Base-by-base conservation (phyloP, 352 stramenopile species). In the Globisporangium emineosum region DNA sequence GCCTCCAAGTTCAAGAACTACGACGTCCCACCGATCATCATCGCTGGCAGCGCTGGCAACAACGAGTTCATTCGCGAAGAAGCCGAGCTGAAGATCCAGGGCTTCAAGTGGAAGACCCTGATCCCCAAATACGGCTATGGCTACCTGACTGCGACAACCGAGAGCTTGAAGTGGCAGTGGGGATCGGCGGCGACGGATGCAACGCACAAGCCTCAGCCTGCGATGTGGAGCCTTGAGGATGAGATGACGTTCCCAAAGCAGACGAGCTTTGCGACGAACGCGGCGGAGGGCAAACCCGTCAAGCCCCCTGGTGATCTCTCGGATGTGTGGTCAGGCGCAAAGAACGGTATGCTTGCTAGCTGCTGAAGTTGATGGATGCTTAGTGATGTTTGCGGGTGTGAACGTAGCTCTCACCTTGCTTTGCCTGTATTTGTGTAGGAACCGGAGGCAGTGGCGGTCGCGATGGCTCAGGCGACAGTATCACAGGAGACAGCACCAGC, bases 111-210 rank as follows among this genome's bases (percentile, higher is more conserved):
- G 72, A 81, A 79, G 61, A 88, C 73, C 10, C 60, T 89, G 32
- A 89, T 91, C 45, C 73, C 77, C 1, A 87, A 91, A 65, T 93
- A 93, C 64, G 84, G 84, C 10, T 93, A 78, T 61, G 84, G 84
- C 7, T 91, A 86, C 53, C 51, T 93, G 58, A 91, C 75, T 1
- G 84, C 79, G 57, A 89, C 81, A 8, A 63, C 75, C 15, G 57
- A 75, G 17, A 75, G 66, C 10, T 66, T 93, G 15, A 56, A 84
- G 52, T 91, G 81, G 81, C 71, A 81, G 29, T 91, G 79, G 79
- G 81, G 81, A 1, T 77, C 78, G 10, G 73, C 81, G 5, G 81
- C 72, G 4, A 73, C 74, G 7, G 79, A 89, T 43, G 67, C 62
- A 4, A 78, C 67, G 1, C 64, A 78, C 35, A 71, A 71, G 1